phyloP scores from a whole-genome alignment of 2,329 filamentous ascomycete genomes.

The Daldinia eschscholtzii region DNA sequence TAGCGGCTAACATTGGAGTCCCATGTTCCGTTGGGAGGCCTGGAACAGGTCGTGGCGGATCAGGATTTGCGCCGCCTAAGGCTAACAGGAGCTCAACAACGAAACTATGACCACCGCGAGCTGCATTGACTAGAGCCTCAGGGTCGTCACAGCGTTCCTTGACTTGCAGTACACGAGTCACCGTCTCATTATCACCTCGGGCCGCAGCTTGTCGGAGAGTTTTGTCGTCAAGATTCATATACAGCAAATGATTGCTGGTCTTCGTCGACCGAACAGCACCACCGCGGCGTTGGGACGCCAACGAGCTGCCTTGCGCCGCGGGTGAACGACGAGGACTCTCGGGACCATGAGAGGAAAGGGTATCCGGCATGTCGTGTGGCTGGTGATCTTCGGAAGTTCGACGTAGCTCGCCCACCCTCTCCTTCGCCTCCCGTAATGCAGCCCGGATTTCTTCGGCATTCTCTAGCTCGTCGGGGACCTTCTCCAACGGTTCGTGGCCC shows the following conservation, averaged over 20 bases:
- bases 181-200: conserved; percentile 71
- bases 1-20: conserved; percentile 93
- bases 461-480: conserved; percentile 80
- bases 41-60: conserved; percentile 76
- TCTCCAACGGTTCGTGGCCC: conserved; percentile 90
- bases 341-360: conserved; percentile 65
- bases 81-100: conserved; percentile 84
- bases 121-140: conserved; percentile 89
- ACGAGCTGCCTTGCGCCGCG: conserved; percentile 54
- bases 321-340: conserved; percentile 72
- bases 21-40: conserved; percentile 76
- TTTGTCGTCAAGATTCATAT: conserved; percentile 73
- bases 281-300: conserved; percentile 61
- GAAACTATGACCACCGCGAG: conserved; percentile 89
- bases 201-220: conserved; percentile 71
- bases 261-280: conserved; percentile 72
- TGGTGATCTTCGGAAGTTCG: conserved; percentile 71
- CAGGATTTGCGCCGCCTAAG: conserved; percentile 73
- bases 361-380: conserved; percentile 61
- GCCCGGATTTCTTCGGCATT: conserved; percentile 84
- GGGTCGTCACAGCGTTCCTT: conserved; percentile 77
- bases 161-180: conserved; percentile 71
- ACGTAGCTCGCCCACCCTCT: conserved; percentile 66
- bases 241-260: conserved; percentile 73
- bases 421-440: conserved; percentile 71